A percentile compares a stretch with the other conserved stretches of the same genome.
phyloP scores from a whole-genome alignment of 805 yeast species.

The Candida silvicultrix region DNA sequence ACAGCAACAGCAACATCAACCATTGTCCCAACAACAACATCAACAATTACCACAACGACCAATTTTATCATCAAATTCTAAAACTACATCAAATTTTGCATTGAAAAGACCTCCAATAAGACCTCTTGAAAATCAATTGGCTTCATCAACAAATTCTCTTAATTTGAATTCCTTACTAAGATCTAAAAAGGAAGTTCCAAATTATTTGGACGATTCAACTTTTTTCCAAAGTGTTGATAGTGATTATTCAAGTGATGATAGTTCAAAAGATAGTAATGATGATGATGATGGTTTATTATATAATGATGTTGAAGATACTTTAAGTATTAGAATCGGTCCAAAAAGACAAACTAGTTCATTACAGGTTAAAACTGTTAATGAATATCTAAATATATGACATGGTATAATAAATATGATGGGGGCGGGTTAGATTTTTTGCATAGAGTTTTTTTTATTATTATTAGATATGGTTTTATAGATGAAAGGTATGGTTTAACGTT shows the following conservation, averaged over 20 bases:
- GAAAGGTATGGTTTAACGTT: too few relatives aligned
- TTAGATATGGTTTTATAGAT: too few relatives aligned
- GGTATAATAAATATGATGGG: too few relatives aligned
- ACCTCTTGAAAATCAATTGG: not conserved
- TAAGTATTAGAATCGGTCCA: constrained; percentile 18
- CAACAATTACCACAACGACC: not conserved
- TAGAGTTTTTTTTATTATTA: too few relatives aligned
- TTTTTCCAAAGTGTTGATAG: constrained; percentile 19
- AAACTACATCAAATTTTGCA: not conserved
- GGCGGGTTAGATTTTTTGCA: too few relatives aligned
- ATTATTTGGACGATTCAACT: constrained; percentile 21
- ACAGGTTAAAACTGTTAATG: constrained; percentile 16
- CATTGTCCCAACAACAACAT: not conserved
- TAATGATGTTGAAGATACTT: constrained; percentile 18
- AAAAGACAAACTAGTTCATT: constrained; percentile 15
- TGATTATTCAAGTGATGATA: constrained; percentile 7
- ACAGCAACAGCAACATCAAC: too few relatives aligned
- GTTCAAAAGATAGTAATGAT: constrained; percentile 8
- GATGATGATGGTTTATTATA: constrained; percentile 13
- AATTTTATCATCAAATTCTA: not conserved
- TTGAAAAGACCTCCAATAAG: constrained; percentile 8
- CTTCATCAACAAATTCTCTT: constrained; percentile 15
- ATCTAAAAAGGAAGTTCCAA: constrained; percentile 17
- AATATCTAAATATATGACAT: constrained; percentile 13
- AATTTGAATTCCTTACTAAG: constrained; percentile 16